phyloP scores from a whole-genome alignment of 805 yeast species.

The Ogataea zsoltii region DNA sequence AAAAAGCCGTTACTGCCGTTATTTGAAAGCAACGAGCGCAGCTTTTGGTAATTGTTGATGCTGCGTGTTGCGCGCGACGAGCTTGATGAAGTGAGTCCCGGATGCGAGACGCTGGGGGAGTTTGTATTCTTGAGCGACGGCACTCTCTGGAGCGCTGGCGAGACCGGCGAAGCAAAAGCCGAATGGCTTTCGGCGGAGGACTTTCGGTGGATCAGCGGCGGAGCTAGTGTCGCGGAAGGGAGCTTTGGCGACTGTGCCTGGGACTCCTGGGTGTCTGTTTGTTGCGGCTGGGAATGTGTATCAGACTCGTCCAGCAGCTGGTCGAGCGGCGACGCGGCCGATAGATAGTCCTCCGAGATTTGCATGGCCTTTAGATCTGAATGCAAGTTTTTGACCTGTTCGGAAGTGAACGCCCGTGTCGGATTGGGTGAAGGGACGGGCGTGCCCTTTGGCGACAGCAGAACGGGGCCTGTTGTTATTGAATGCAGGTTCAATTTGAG shows the following conservation, averaged over 20 bases:
- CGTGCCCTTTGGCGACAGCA: conserved; percentile 34
- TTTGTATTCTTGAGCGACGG: conserved; percentile 6
- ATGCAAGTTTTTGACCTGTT: conserved; percentile 15
- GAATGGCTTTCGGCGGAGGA: background rate
- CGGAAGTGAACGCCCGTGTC: conserved; percentile 18
- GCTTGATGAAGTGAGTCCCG: conserved; percentile 4
- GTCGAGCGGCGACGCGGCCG: conserved; percentile 15
- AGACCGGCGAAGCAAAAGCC: background rate
- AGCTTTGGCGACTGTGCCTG: background rate
- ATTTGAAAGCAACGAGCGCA: conserved; percentile 14
- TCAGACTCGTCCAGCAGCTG: conserved; percentile 8
- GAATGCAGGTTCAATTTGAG: conserved; percentile 27
- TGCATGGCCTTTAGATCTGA: conserved; percentile 5
- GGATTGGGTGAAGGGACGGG: conserved; percentile 31
- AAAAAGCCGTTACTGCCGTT: conserved; percentile 5
- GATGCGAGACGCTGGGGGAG: conserved; percentile 1
- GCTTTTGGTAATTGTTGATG: conserved; percentile 20
- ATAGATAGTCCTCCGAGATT: background rate
- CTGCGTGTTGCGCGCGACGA: conserved; percentile 19
- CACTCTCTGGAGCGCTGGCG: conserved; percentile 10
- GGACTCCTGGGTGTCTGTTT: background rate
- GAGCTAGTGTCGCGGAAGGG: too few relatives aligned
- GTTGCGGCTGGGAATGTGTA: background rate
- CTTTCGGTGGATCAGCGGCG: background rate
- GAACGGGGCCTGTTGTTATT: conserved; percentile 26